Percentiles rank a stretch among this genome's conserved stretches.
Conservation (phyloP, 2,329 filamentous ascomycete genomes). For the Colletotrichum acutatum region DNA sequence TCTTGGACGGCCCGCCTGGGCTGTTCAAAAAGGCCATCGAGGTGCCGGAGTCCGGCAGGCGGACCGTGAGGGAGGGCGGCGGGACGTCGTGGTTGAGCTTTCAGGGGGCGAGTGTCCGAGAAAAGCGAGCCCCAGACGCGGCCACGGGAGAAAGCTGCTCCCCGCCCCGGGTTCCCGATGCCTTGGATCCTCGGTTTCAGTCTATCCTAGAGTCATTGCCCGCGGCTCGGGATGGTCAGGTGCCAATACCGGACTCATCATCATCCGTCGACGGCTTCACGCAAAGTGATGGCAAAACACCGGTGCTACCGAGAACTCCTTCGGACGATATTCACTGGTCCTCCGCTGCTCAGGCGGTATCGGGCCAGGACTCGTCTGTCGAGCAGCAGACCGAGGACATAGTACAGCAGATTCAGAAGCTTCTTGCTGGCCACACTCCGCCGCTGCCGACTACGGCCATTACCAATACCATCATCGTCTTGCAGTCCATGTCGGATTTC, state of each 20-base stretch:
- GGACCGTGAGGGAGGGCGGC: conserved; percentile 74
- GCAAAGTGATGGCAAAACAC: background rate
- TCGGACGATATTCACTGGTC: conserved; percentile 49
- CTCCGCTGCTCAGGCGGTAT: conserved; percentile 44
- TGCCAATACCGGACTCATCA: background rate
- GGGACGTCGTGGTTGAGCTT: conserved; percentile 81
- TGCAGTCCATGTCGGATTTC: conserved; percentile 86
- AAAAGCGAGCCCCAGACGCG: conserved; percentile 46
- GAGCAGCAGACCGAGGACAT: conserved; percentile 60
- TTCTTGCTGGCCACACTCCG: conserved; percentile 48
- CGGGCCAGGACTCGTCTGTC: conserved; percentile 45
- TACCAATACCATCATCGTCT: conserved; percentile 71
- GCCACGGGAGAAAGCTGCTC: conserved; percentile 13
- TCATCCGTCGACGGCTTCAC: background rate
- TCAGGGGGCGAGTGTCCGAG: conserved; percentile 62
- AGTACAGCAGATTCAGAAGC: conserved; percentile 55
- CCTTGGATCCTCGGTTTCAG: conserved; percentile 74
- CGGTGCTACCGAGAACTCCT: conserved; percentile 1
- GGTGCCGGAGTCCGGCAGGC: conserved; percentile 64
- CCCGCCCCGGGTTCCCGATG: conserved; percentile 65
- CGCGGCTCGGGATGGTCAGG: background rate
- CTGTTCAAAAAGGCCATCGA: conserved; percentile 80
- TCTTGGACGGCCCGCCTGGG: conserved; percentile 78
- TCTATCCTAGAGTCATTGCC: conserved; percentile 49
- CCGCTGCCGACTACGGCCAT: conserved; percentile 54